phyloP scores from a whole-genome alignment of 768 basidiomycete species.

The Tephrocybe sp. region DNA sequence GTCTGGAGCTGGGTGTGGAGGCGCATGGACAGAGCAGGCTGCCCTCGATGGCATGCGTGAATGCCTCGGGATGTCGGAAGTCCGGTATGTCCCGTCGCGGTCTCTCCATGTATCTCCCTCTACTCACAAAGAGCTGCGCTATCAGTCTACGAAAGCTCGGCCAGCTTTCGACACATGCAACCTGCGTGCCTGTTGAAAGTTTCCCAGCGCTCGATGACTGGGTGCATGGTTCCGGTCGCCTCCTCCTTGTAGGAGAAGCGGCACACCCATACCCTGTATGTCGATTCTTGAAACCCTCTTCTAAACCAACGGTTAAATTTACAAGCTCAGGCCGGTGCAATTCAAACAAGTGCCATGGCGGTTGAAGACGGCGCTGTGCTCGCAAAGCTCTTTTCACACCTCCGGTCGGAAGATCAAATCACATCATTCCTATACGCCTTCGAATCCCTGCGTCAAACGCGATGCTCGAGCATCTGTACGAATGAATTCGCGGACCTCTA shows the following conservation, averaged over 20 bases:
- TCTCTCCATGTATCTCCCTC: neutral
- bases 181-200: slow-evolving; percentile 38
- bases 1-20: slow-evolving; percentile 26
- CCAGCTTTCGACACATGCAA: slow-evolving; percentile 30
- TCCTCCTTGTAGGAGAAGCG: slow-evolving; percentile 55
- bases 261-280: slow-evolving; percentile 58
- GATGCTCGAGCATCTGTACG: slow-evolving; percentile 39
- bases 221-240: slow-evolving; percentile 45
- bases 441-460: slow-evolving; percentile 52
- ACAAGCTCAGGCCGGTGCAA: slow-evolving; percentile 47
- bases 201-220: slow-evolving; percentile 48
- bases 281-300: neutral
- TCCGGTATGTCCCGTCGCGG: slow-evolving; percentile 28
- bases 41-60: slow-evolving; percentile 31
- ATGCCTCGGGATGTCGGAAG: slow-evolving; percentile 31
- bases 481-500: slow-evolving; percentile 45
- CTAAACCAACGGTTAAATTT: neutral
- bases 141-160: slow-evolving; percentile 14
- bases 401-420: slow-evolving; percentile 50
- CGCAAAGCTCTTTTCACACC: slow-evolving; percentile 59
- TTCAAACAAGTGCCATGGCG: slow-evolving; percentile 48
- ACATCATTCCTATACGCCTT: slow-evolving; percentile 49
- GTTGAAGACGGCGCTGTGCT: slow-evolving; percentile 66
- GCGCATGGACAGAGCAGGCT: slow-evolving; percentile 28
- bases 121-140: neutral